Conservation (phyloP, 2,329 filamentous ascomycete genomes). For the Ophiostoma sp. region DNA sequence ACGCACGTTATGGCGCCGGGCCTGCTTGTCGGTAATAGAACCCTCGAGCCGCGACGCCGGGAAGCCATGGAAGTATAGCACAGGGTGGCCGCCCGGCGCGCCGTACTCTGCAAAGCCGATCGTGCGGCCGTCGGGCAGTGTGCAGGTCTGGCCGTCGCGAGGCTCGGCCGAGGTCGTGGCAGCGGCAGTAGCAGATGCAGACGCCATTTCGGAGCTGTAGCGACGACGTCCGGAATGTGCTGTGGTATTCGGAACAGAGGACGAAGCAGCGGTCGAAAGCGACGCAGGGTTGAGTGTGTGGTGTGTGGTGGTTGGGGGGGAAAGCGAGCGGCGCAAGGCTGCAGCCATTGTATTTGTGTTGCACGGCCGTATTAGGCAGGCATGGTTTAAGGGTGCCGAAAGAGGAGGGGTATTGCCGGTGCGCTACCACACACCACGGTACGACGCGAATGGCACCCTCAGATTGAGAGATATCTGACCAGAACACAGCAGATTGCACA, state of each 20-base stretch:
- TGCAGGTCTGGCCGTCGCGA: constrained; percentile 30
- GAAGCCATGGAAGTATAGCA: constrained; percentile 42
- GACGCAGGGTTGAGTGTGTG: background rate
- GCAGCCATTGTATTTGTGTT: background rate
- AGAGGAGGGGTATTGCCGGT: background rate
- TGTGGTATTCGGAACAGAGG: background rate
- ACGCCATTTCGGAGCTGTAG: background rate
- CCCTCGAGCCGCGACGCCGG: constrained; percentile 40
- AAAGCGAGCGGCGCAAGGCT: background rate
- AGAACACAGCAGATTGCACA: too few species aligned
- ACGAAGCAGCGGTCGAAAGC: background rate
- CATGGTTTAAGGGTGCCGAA: background rate
- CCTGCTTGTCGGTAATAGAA: constrained; percentile 29
- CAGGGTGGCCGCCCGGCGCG: constrained; percentile 29
- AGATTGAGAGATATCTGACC: background rate
- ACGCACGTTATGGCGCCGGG: constrained; percentile 30
- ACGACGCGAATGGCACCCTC: background rate
- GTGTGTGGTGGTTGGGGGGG: background rate
- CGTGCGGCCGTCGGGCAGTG: constrained; percentile 37
- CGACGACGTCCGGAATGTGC: background rate
- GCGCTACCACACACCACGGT: background rate
- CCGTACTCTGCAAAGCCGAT: constrained; percentile 41
- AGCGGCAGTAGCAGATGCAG: background rate
- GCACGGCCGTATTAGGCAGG: background rate
- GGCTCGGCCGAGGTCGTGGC: background rate